phyloP scores from a whole-genome alignment of 2,329 filamentous ascomycete species.

The Chaetomium globosum region DNA sequence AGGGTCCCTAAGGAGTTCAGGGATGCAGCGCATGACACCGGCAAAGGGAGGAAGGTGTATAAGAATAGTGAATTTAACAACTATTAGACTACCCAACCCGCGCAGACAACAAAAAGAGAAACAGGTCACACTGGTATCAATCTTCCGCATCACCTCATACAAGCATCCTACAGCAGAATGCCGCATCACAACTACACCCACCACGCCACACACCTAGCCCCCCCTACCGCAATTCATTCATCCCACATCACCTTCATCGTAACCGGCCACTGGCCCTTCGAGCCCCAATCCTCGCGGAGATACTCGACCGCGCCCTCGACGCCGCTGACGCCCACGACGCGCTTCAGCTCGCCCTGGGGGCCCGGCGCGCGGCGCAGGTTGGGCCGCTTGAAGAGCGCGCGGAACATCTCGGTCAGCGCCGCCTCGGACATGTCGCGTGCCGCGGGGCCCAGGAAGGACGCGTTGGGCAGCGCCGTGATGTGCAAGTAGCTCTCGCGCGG shows the following conservation, averaged over 20 bases:
- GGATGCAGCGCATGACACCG: no score
- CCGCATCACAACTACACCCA: neutral
- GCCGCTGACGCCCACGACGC: constrained; percentile 50
- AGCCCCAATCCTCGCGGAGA: constrained; percentile 66
- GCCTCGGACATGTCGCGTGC: constrained; percentile 58
- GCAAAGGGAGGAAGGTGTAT: neutral
- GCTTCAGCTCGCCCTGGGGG: constrained; percentile 68
- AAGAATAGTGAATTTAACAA: neutral
- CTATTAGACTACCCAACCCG: neutral
- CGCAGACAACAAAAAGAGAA: neutral
- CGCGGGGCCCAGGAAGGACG: constrained; percentile 49
- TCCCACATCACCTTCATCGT: constrained; percentile 60
- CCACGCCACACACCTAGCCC: neutral
- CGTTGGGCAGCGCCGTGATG: constrained; percentile 65
- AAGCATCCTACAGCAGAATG: neutral
- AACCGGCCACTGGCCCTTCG: constrained; percentile 50
- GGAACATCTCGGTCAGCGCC: constrained; percentile 68
- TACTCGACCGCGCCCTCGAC: constrained; percentile 62
- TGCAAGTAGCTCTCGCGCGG: constrained; percentile 65
- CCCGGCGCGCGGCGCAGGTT: constrained; percentile 65
- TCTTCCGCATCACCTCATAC: neutral
- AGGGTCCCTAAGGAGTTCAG: no score
- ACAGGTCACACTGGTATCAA: constrained; percentile 8
- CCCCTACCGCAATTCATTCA: constrained; percentile 30
- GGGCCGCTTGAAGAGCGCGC: constrained; percentile 62